Base-by-base conservation (phyloP, 2,329 filamentous ascomycete species). In the Fusarium musae region DNA sequence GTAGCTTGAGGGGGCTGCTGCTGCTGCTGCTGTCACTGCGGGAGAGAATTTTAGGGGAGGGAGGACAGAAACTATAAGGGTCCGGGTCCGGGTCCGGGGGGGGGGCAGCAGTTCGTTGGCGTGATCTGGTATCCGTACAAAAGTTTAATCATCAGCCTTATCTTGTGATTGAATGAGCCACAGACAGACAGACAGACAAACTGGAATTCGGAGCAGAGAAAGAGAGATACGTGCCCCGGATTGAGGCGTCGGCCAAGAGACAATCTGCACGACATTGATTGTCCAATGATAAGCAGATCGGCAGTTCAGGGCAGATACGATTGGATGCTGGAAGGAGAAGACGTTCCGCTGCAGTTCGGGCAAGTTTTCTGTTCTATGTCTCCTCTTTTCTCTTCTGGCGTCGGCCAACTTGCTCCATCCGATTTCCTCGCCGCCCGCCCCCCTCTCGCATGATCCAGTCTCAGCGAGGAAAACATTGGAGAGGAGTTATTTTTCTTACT, bases 311-410 rank as follows among this genome's bases (percentile, higher is more conserved):
- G n/a, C 17, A 32, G 32, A 34, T 13, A 34, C 12, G 32, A 34
- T 34, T 34, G 32, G 32, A 13, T 34, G 32, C 32, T 34, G 32
- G 13, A 46, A 36, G 30, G 50, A 53, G 34, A 28, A 36, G 34
- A 53, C 2, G 28, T 16, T 58, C 54, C 6, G 28, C 16, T 37
- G 36, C 26, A 37, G 23, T 50, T 58, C 56, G 56, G 66, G 44
- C 26, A 69, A 69, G 12, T 19, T 12, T 39, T 21, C 30, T 17
- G 19, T 47, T 21, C 30, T 6, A 16, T 23, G 43, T 52, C 43
- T 46, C 65, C 65, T 59, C 66, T 53, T 69, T 56, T 60, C 65
- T 59, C 64, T 53, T 53, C 63, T 69, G 66, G 65, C 66, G 65
- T 69, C 66, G 66, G 66, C 66, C 40, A 69, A 69, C 65, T 67